Base-by-base conservation (phyloP, 176 grass and related monocot species). In the Thalia dealbata region DNA sequence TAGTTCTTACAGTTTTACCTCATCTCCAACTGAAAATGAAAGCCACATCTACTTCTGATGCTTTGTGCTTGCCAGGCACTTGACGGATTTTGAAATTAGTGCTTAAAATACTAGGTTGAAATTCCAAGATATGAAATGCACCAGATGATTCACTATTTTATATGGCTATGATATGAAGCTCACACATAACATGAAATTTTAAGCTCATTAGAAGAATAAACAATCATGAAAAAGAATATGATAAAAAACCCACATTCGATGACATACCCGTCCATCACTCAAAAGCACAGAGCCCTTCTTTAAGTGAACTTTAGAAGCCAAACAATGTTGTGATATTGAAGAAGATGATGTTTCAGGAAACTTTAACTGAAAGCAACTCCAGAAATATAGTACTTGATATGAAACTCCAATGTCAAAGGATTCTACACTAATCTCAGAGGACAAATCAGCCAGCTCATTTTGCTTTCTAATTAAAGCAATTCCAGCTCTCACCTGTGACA, bases 251-350 rank as follows among this genome's bases (percentile, higher is more conserved):
- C 13, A 67, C 41, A 63, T 77, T 42, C 0, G 29, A 81, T 50
- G 75, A 60, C 84, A 80, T 92, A 96, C 93, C 93, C 89, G 90
- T 90, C 89, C 93, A 92, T 96, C 93, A 81, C 86, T 96, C 78
- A 96, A 73, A 70, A 96, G 75, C 67, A 96, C 23, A 81, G 93
- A 92, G 44, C 93, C 89, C 86, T 92, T 96, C 78, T 81, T 82
- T 63, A 96, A 82, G 60, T 88, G 82, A 13, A 63, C 75, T 78
- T 96, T 88, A 45, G 88, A 73, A 67, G 67, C 19, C 68, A 90
- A 13, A 63, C 72, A 80, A 88, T 70, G 76, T 77, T 61, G 77
- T 10, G 76, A 80, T 21, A 71, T 24, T 63, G 71, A 81, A 75
- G 87, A 75, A 74, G 74, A 76, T 74, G 84, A 75, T 52, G 80